Evolutionary conservation across 1,284 basidiomycete genomes (phyloP), one percentile per base, ranked within the genome.

Genomic region (Pulchroboletus neoregius): DNA sequence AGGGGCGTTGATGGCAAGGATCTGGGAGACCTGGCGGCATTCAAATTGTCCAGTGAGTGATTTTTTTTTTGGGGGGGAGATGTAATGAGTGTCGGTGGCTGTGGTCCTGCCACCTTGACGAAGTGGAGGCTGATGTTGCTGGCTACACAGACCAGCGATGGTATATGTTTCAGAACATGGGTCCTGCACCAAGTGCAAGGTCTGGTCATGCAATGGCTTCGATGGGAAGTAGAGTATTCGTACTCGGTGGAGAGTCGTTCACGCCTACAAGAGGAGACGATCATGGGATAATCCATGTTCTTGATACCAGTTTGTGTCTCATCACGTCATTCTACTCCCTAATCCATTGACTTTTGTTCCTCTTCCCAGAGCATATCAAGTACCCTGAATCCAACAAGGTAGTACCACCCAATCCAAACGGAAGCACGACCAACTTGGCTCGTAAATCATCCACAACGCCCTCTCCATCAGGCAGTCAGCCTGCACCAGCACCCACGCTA

Each of bases 121-220:
- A 26, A 32, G 11, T 8, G 12, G 33, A 34, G 11, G 38, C 47
- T 62, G 41, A 67, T 46, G 30, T 36, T 39, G 22, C 30, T 54
- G 50, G 26, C 20, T 36, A 33, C 7, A 39, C 56, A 87, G 81
- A 82, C 66, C 81, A 83, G 56, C 72, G 82, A 58, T 98, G 95
- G 95, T 99, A 94, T 72, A 98, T 95, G 91, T 98, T 99, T 73
- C 94, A 96, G 68, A 96, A 97, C 66, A 98, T 98, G 95, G 95
- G 95, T 3, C 94, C 94, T 10, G 80, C 91, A 6, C 95, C 95
- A 2, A 84, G 78, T 45, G 91, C 92, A 11, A 80, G 95, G 43
- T 94, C 91, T 12, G 95, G 95, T 4, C 95, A 99, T 69, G 89
- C 92, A 16, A 94, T 98, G 89, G 90, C 94, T 5, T 84, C 89